phyloP scores from a whole-genome alignment of 2,329 filamentous ascomycete species.

The Verticillium longisporum region DNA sequence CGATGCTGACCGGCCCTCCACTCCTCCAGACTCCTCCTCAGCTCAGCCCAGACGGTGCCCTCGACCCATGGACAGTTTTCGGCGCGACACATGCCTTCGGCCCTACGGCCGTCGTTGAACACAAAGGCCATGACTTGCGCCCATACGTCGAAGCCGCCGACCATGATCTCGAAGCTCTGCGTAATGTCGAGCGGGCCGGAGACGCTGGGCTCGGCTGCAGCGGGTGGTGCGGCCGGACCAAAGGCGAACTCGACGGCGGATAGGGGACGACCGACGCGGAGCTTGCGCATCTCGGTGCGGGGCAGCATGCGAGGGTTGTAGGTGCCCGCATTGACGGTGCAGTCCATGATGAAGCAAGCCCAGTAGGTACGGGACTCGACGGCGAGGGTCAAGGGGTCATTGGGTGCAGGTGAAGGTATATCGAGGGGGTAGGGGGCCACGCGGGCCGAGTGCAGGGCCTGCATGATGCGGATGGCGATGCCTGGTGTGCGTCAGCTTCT shows the following conservation, averaged over 20 bases:
- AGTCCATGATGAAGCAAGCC: slow-evolving; percentile 38
- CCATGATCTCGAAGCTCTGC: slow-evolving; percentile 26
- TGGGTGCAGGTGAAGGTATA: slow-evolving; percentile 8
- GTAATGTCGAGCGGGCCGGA: slow-evolving; percentile 15
- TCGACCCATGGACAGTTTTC: slow-evolving; percentile 32
- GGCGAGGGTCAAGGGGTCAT: slow-evolving; percentile 16
- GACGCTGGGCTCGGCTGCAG: slow-evolving; percentile 12
- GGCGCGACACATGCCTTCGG: slow-evolving; percentile 27
- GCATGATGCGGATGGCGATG: slow-evolving; percentile 31
- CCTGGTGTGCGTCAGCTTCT: slow-evolving; percentile 11
- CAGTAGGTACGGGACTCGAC: slow-evolving; percentile 34
- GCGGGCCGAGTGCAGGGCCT: slow-evolving; percentile 22
- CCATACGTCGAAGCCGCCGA: slow-evolving; percentile 36
- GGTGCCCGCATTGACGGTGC: slow-evolving; percentile 33
- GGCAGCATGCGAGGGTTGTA: slow-evolving; percentile 29
- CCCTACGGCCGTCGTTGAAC: slow-evolving; percentile 32
- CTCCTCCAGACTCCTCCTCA: slow-evolving; percentile 18
- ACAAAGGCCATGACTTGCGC: slow-evolving; percentile 31
- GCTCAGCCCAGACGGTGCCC: slow-evolving; percentile 25
- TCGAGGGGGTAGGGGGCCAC: slow-evolving; percentile 20
- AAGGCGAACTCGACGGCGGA: slow-evolving; percentile 31
- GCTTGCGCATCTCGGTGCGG: slow-evolving; percentile 24
- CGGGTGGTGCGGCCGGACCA: slow-evolving; percentile 15
- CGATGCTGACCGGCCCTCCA: slow-evolving; percentile 28
- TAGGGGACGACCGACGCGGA: slow-evolving; percentile 21